Percentiles rank a stretch among this genome's conserved stretches.
phyloP scores from a whole-genome alignment of 2,329 filamentous ascomycete genomes.

The Coniella lustricola region DNA sequence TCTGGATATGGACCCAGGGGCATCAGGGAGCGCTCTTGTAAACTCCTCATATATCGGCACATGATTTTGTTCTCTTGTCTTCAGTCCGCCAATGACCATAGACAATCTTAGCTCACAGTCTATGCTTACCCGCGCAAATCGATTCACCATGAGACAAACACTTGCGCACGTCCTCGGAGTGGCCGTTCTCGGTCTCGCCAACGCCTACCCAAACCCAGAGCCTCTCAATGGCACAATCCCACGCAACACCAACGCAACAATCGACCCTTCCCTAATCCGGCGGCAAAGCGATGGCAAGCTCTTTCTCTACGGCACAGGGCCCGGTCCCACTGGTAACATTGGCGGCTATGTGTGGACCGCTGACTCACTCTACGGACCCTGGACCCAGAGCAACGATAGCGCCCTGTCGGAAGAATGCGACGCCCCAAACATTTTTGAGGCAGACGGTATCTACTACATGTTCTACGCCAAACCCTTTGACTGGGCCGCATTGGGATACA shows the following conservation, averaged over 20 bases:
- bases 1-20: no score
- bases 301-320: background rate
- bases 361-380: constrained; percentile 20
- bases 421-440: constrained; percentile 18
- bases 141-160: background rate
- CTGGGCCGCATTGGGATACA: constrained; percentile 16
- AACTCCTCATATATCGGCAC: no score
- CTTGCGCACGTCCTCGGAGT: background rate
- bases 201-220: background rate
- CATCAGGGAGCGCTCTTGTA: no score
- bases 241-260: background rate
- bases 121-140: no score
- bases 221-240: background rate
- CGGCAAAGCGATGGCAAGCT: background rate
- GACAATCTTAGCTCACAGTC: no score
- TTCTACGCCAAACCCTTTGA: constrained; percentile 19
- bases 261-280: background rate
- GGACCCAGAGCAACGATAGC: constrained; percentile 14
- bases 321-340: background rate
- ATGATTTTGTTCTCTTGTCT: no score
- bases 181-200: background rate
- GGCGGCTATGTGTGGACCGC: constrained; percentile 20
- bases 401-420: constrained; percentile 17
- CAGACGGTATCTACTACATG: constrained; percentile 20
- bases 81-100: no score